Evolutionary conservation across 768 basidiomycete species (phyloP).

Genomic region (Amanita muscaria): DNA sequence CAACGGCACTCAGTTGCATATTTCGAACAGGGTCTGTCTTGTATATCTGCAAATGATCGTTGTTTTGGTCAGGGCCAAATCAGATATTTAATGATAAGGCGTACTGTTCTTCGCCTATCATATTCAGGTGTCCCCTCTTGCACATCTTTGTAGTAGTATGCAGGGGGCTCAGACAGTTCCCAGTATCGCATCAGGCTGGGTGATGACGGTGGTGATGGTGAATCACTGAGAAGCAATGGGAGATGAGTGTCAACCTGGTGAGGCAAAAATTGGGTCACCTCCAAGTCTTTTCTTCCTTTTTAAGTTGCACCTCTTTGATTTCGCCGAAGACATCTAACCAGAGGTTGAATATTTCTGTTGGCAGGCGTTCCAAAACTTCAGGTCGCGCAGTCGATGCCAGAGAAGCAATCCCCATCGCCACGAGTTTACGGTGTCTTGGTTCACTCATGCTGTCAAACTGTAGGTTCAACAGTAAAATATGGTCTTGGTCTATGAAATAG

Average conservation of each 20-base stretch:
- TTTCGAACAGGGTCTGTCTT: constrained; percentile 67
- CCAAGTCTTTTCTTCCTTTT: constrained; percentile 15
- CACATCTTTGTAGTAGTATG: constrained; percentile 50
- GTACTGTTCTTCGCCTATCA: constrained; percentile 62
- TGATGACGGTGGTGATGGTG: constrained; percentile 24
- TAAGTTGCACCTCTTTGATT: constrained; percentile 56
- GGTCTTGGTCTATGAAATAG: neutral
- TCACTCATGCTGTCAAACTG: constrained; percentile 92
- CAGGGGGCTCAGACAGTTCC: constrained; percentile 56
- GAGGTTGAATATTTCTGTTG: constrained; percentile 71
- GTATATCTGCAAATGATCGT: constrained; percentile 39
- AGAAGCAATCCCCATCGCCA: constrained; percentile 73
- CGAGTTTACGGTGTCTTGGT: constrained; percentile 73
- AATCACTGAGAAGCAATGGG: constrained; percentile 8
- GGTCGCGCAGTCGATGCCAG: constrained; percentile 68
- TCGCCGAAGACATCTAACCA: constrained; percentile 89
- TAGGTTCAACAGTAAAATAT: neutral
- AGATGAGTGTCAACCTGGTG: neutral
- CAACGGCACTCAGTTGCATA: constrained; percentile 49
- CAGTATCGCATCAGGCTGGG: constrained; percentile 52
- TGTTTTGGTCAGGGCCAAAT: constrained; percentile 6
- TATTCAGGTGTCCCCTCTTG: constrained; percentile 64
- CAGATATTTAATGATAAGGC: constrained; percentile 13
- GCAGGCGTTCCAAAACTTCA: constrained; percentile 64
- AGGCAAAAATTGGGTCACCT: constrained; percentile 20